phyloP scores from a whole-genome alignment of 2,329 filamentous ascomycete genomes.

The Xylariaceae sp. region DNA sequence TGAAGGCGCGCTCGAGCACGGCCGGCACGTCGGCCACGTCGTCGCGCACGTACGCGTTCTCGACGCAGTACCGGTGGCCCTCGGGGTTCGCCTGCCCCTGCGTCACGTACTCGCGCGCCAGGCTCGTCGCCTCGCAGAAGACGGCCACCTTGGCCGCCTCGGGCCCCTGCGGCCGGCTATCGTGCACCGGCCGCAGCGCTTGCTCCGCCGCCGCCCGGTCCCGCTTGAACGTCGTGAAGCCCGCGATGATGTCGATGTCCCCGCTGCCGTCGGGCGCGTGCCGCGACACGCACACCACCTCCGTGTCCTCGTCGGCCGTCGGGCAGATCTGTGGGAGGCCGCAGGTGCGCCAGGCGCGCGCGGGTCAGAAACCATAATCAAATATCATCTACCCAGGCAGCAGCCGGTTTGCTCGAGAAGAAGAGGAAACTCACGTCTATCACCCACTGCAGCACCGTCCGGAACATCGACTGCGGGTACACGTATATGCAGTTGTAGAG shows the following conservation, averaged over 20 bases:
- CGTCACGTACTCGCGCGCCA: slow-evolving; percentile 32
- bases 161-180: slow-evolving; percentile 31
- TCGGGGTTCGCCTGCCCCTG: slow-evolving; percentile 40
- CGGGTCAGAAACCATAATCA: no score
- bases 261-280: slow-evolving; percentile 19
- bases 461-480: slow-evolving; percentile 37
- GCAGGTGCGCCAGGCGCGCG: no score
- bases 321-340: slow-evolving; percentile 13
- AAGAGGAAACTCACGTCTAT: slow-evolving; percentile 25
- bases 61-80: slow-evolving; percentile 40
- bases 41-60: slow-evolving; percentile 44
- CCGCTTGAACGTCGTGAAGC: slow-evolving; percentile 34
- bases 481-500: slow-evolving; percentile 34
- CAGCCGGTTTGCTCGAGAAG: neutral
- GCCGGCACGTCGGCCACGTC: slow-evolving; percentile 35
- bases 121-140: slow-evolving; percentile 32
- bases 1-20: slow-evolving; percentile 39
- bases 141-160: slow-evolving; percentile 27
- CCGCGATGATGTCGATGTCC: slow-evolving; percentile 27
- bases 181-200: slow-evolving; percentile 30
- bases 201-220: slow-evolving; percentile 24
- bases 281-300: slow-evolving; percentile 32
- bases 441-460: slow-evolving; percentile 39
- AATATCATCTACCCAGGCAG: no score
- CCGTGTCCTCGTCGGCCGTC: slow-evolving; percentile 28